Base-by-base conservation (phyloP, 805 yeast genomes). In the Ogataea henricii region DNA sequence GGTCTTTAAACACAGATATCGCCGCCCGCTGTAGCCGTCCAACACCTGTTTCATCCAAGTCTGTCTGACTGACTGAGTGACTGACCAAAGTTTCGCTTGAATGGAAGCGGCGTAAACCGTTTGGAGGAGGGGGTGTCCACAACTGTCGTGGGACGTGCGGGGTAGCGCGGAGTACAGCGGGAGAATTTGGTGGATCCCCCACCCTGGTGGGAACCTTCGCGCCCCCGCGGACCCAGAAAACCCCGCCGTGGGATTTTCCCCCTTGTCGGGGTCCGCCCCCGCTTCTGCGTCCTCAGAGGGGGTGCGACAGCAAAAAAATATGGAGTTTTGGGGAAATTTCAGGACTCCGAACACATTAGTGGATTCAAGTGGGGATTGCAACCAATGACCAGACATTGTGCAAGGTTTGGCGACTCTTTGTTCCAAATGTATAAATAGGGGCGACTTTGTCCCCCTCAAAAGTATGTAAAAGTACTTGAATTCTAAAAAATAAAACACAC, bases 261-360 rank as follows among this genome's bases (percentile, higher is more conserved):
- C 16, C 6, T 34, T 23, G 25, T 39, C 42, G 42, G 42, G 33
- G 42, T 39, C 42, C 42, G 42, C 22, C 42, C 42, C 42, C 42
- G 42, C 42, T 39, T 39, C 27, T 39, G 33, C 20, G n/a, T 27
- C n/a, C 26, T 25, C 41, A 12, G 34, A 14, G 42, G 42, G 42
- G 42, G 42, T 39, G 42, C 42, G 42, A 20, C 21, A 39, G 42
- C 32, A 39, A 39, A n/a, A 35, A 35, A 21, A 8, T 12, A 27
- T 21, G 39, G 23, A 26, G n/a, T 26, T 39, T 16, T 25, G 32
- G 42, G 33, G 42, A 39, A 26, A 16, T 17, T 26, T 13, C 27
- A 39, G 42, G 42, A 39, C 42, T 39, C 42, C 42, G 42, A 39
- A 36, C 5, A 6, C 35, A 22, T 6, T 36, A 14, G 14, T 27